Evolutionary conservation across 495 filamentous ascomycete genomes (phyloP).

Genomic region (Amphirosellinia nigrospora): DNA sequence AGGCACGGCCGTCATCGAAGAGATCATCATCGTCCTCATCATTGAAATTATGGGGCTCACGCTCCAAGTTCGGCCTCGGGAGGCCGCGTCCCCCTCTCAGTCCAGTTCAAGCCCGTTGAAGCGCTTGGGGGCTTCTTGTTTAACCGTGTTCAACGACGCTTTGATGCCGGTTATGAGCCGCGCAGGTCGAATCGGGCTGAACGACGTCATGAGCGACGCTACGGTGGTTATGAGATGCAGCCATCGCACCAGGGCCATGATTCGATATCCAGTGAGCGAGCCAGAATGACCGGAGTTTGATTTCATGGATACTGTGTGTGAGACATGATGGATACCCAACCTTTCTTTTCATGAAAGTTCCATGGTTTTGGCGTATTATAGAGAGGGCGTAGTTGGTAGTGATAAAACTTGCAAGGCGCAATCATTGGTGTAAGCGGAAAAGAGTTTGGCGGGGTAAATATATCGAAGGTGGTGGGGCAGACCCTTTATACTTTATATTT

Average conservation of each 20-base stretch:
- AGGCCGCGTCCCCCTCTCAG: not conserved
- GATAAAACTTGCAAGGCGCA: not conserved
- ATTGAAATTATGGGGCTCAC: slow-evolving; percentile 43
- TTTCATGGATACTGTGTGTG: not conserved
- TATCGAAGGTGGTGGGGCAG: slow-evolving; percentile 9
- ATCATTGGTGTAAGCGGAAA: not conserved
- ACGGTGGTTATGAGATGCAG: slow-evolving; percentile 11
- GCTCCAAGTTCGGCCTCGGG: slow-evolving; percentile 27
- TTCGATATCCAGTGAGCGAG: too few relatives aligned
- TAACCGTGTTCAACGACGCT: not conserved
- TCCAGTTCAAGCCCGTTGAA: not conserved
- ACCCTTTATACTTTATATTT: not conserved
- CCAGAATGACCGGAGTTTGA: not conserved
- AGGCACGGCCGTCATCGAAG: slow-evolving; percentile 46
- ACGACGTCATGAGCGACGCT: not conserved
- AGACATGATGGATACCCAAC: not conserved
- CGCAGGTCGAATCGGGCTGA: not conserved
- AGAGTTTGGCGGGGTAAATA: slow-evolving; percentile 19
- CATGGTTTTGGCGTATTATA: not conserved
- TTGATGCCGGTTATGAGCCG: not conserved
- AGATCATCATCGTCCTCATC: slow-evolving; percentile 44
- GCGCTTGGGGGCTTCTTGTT: not conserved
- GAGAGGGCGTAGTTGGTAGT: too few relatives aligned
- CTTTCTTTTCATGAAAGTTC: not conserved
- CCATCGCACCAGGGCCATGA: too few relatives aligned